Conservation (phyloP, 352 stramenopile species). For the Globisporangium ultimum region DNA sequence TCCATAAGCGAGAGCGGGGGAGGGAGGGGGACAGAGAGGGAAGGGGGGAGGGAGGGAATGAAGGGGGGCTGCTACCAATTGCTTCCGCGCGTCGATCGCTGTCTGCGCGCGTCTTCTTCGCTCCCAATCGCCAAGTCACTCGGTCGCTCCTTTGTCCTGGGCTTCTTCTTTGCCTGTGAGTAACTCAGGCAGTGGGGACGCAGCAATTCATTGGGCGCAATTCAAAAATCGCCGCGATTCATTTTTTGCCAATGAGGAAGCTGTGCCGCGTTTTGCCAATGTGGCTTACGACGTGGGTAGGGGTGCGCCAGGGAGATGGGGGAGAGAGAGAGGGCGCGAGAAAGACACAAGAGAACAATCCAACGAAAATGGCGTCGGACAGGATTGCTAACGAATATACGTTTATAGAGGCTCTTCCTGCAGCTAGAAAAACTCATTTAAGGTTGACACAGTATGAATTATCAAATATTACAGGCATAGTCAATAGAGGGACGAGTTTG, state of each 20-base stretch:
- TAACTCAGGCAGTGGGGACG: slow-evolving; percentile 8
- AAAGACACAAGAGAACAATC: too few species aligned
- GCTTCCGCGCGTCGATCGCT: not conserved
- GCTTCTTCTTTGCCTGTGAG: not conserved
- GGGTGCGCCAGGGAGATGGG: not conserved
- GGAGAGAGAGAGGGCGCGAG: not conserved
- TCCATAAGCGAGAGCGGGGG: slow-evolving; percentile 32
- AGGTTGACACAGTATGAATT: too few species aligned
- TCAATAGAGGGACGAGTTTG: too few species aligned
- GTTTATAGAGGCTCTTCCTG: too few species aligned
- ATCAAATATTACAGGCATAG: too few species aligned
- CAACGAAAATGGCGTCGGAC: too few species aligned
- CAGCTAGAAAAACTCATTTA: too few species aligned
- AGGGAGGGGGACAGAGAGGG: not conserved
- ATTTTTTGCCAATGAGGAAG: not conserved
- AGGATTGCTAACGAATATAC: too few species aligned
- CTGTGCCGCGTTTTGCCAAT: not conserved
- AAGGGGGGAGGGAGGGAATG: not conserved
- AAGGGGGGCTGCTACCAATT: not conserved
- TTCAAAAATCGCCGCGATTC: slow-evolving; percentile 4
- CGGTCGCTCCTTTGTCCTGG: not conserved
- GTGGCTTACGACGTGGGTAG: not conserved
- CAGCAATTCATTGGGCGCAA: slow-evolving; percentile 8
- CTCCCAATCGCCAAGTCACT: slow-evolving; percentile 6
- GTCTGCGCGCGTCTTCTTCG: not conserved